A percentile compares a stretch with the other conserved stretches of the same genome.
These are phyloP conservation scores for Tetrahymena thermophila DNA, from an alignment of 73 alveolate species.

Conservation along the genomic window DNA sequence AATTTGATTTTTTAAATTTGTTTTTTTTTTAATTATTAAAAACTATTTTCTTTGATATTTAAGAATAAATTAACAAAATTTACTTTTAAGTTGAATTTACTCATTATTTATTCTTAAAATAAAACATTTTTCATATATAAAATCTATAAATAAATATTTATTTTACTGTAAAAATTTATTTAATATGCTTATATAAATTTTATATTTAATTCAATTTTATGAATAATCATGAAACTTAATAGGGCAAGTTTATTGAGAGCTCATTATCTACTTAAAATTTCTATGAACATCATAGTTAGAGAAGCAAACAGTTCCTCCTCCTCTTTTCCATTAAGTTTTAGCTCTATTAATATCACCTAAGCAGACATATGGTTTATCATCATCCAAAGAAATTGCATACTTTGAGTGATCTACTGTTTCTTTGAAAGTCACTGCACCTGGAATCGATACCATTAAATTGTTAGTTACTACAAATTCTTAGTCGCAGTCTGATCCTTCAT, in stretches of 20 bases:
- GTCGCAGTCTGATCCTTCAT: neutral
- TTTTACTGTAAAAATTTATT: too few relatives aligned
- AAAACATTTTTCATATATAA: too few relatives aligned
- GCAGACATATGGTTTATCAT: conserved; percentile 6
- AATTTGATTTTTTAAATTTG: too few relatives aligned
- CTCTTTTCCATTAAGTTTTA: conserved; percentile 26
- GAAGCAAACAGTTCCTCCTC: conserved; percentile 30
- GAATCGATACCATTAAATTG: neutral
- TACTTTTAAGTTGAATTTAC: too few relatives aligned
- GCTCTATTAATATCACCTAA: conserved; percentile 15
- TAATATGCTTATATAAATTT: too few relatives aligned
- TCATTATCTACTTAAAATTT: neutral
- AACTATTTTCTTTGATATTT: too few relatives aligned
- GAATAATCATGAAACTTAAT: neutral
- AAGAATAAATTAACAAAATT: too few relatives aligned
- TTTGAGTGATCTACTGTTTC: conserved; percentile 30
- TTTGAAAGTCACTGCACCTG: neutral
- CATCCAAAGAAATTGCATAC: conserved; percentile 5
- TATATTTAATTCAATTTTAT: neutral
- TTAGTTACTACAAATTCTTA: neutral
- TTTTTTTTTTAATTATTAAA: too few relatives aligned
- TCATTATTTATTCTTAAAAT: too few relatives aligned
- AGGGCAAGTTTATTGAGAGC: neutral
- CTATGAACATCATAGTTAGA: neutral
- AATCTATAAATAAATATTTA: too few relatives aligned